Evolutionary conservation across 2,329 filamentous ascomycete species (phyloP), one percentile per base, ranked within the genome.

Genomic region (Passalora sequoiae): DNA sequence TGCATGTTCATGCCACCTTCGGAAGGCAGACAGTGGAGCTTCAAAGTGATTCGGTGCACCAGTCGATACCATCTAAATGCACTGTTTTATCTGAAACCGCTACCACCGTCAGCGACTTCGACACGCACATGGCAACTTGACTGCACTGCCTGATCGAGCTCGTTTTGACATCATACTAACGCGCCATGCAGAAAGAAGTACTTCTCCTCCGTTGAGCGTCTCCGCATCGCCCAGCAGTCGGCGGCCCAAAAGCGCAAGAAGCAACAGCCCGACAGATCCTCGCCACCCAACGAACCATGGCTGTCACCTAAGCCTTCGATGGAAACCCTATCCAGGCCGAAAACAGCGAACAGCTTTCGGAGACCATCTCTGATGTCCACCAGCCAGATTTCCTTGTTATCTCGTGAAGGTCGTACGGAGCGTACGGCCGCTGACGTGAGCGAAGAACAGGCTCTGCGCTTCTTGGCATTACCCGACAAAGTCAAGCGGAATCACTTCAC

Each of bases 171-270:
- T 28, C 47, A 46, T 54, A 46, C 56, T 60, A 37, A 57, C 44
- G 20, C 36, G 16, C 15, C 32, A 21, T 22, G 25, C 60, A 73
- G 70, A 58, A 66, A 66, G 59, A 73, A 87, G 78, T 86, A 84
- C 68, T 86, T 87, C 68, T 85, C 83, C 22, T 81, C 78, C 6
- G 72, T 84, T 50, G 84, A 88, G 65, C 77, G 83, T 45, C 72
- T 85, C 46, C 78, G 79, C 56, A 79, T 87, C 61, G 76, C 76
- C 38, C 78, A 80, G 56, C 67, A 66, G 38, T 64, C 68, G 32
- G 64, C 61, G 37, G 54, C 59, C 30, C 56, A 62, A 37, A 54
- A 61, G 43, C 56, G 57, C 16, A 53, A 47, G 38, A 56, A 50
- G 44, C n/a, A n/a, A n/a, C 56, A 57, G 38, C 40, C 22, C 7